Percentiles rank a stretch among this genome's conserved stretches.
These are phyloP conservation scores for Rhizopogon roseolus DNA, from an alignment of 768 basidiomycete genomes.

Conservation along the genomic window DNA sequence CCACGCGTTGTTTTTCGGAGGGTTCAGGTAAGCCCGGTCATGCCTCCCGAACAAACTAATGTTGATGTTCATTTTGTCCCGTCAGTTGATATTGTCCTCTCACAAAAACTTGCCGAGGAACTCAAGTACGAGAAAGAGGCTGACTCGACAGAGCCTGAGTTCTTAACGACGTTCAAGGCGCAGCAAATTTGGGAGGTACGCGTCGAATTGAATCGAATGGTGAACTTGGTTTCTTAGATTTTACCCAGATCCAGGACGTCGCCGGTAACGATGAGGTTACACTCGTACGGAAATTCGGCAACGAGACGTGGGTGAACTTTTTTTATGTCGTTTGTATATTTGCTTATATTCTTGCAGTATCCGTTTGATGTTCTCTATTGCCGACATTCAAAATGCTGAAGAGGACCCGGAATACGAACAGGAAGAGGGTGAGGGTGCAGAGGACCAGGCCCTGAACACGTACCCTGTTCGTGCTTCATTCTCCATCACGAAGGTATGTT, in stretches of 20 bases:
- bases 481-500: constrained; percentile 74
- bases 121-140: constrained; percentile 80
- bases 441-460: constrained; percentile 28
- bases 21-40: constrained; percentile 35
- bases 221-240: neutral
- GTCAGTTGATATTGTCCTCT: constrained; percentile 69
- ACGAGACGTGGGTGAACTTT: constrained; percentile 65
- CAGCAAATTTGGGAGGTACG: constrained; percentile 78
- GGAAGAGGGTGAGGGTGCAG: constrained; percentile 31
- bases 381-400: constrained; percentile 65
- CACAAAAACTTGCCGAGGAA: constrained; percentile 76
- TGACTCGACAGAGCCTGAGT: constrained; percentile 54
- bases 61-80: neutral
- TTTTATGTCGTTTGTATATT: neutral
- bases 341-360: constrained; percentile 44
- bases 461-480: constrained; percentile 79
- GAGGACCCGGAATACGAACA: constrained; percentile 34
- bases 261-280: constrained; percentile 77
- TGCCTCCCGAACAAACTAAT: neutral
- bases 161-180: constrained; percentile 68
- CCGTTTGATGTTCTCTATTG: constrained; percentile 88
- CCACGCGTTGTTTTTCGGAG: constrained; percentile 33
- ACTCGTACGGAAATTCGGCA: constrained; percentile 81
- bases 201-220: constrained; percentile 1
- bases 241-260: constrained; percentile 59